Evolutionary conservation across 192 early-diverging fungal genomes (phyloP).

Genomic region (Coemansia aciculifera): DNA sequence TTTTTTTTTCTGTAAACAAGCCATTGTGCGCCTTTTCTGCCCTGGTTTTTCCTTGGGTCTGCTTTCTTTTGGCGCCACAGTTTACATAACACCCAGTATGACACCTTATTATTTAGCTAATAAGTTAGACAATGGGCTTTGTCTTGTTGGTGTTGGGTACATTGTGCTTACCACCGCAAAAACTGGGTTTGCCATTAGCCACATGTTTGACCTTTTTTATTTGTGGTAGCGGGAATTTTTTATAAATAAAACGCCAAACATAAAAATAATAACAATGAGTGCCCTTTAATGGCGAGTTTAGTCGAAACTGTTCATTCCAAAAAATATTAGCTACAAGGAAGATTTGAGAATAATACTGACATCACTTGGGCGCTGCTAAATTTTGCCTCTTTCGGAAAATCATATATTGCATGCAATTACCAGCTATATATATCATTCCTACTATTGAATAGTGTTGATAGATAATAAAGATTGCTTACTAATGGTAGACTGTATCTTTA

Average conservation of each 20-base stretch:
- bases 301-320: not conserved
- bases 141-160: not conserved
- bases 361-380: not conserved
- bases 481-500: too few species aligned
- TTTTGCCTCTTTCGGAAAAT: not conserved
- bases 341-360: not conserved
- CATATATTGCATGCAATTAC: not conserved
- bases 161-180: not conserved
- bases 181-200: constrained; percentile 1
- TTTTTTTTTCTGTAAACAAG: not conserved
- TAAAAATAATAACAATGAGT: not conserved
- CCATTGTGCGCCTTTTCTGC: not conserved
- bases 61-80: not conserved
- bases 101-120: not conserved
- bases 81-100: not conserved
- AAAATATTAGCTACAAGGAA: not conserved
- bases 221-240: not conserved
- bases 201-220: not conserved
- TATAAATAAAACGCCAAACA: not conserved
- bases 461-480: too few species aligned
- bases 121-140: not conserved
- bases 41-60: not conserved
- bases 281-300: not conserved
- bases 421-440: not conserved
- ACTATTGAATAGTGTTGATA: too few species aligned